Base-by-base conservation (phyloP, 2,329 filamentous ascomycete genomes). In the Clarireedia homoeocarpa region DNA sequence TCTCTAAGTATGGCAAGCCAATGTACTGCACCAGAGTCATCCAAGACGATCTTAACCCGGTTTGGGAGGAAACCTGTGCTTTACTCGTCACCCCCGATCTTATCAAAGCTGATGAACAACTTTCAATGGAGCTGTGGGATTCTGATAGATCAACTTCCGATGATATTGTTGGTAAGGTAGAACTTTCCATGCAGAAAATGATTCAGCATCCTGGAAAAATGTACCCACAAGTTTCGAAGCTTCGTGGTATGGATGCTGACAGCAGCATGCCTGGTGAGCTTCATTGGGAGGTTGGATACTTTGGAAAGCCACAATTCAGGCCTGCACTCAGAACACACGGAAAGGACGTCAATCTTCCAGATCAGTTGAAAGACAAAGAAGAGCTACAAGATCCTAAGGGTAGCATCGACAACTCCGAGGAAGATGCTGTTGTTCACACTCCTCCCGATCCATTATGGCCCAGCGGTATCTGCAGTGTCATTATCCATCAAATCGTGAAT, bases 11-110 rank as follows among this genome's bases (percentile, higher is more conserved):
- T 65, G 89, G 88, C 56, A 99, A 99, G 73, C 92, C 92, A 1
- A 95, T 96, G 82, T 97, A 96, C 72, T 96, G 91, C 71, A 97
- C 94, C 1, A 85, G 94, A 48, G 91, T 97, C 51, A 96, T 97
- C 61, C 90, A 92, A 52, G 92, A 97, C 67, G 88, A 96, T 63
- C 79, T 96, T 54, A 95, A 97, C 66, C 94, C 94, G 0, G 79
- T 96, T 4, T 97, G 95, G 76, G 88, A 94, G 66, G 94, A 97
- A 72, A 88, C 83, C 1, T 85, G 89, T 45, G 91, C 89, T 1
- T 77, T 97, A 17, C 75, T 96, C 15, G 89, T 99, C 5, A 96
- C 89, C 0, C 80, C 89, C 0, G 91, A 96, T 61, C 78, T 96
- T 53, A 89, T 97, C 75, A 95, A 94, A 72, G 92, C 88, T 0